phyloP scores from a whole-genome alignment of 176 grass and related monocot species.

The Cocos nucifera region DNA sequence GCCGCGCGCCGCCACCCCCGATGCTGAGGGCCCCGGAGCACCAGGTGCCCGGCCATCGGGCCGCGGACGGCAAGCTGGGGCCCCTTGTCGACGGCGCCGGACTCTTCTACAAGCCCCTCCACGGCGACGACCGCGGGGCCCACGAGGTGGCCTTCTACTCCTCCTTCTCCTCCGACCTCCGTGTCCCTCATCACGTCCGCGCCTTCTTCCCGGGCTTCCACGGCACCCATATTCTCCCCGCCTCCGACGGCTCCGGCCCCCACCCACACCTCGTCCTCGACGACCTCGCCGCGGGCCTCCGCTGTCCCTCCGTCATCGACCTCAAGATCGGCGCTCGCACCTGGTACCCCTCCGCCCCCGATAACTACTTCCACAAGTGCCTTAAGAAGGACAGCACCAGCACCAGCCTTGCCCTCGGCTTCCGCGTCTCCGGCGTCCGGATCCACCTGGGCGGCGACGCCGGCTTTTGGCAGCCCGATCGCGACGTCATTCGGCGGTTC shows the following conservation, averaged over 20 bases:
- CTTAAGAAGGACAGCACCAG: constrained; percentile 54
- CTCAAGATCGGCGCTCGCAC: constrained; percentile 82
- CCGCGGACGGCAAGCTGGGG: constrained; percentile 17
- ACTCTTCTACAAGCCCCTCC: constrained; percentile 77
- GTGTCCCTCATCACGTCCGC: constrained; percentile 28
- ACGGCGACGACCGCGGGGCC: constrained; percentile 39
- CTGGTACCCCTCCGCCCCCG: constrained; percentile 38
- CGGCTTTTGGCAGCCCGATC: constrained; percentile 37
- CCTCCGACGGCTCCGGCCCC: constrained; percentile 22
- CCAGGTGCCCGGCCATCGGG: constrained; percentile 65
- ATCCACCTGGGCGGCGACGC: constrained; percentile 9
- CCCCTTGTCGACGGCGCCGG: constrained; percentile 55
- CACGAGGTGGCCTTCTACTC: constrained; percentile 63
- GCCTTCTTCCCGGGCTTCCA: constrained; percentile 65
- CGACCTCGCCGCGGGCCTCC: constrained; percentile 42
- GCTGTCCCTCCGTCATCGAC: constrained; percentile 51
- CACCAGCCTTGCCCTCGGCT: constrained; percentile 55
- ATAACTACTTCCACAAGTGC: constrained; percentile 63
- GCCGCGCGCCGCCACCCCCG: neutral
- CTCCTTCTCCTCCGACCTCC: constrained; percentile 34
- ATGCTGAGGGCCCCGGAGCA: constrained; percentile 61
- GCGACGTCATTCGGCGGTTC: constrained; percentile 27
- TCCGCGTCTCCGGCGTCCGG: constrained; percentile 58
- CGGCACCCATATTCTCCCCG: constrained; percentile 41
- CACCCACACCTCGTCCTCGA: constrained; percentile 63